Base-by-base conservation (phyloP, 2,329 filamentous ascomycete species). In the Trichoderma pleuroti region DNA sequence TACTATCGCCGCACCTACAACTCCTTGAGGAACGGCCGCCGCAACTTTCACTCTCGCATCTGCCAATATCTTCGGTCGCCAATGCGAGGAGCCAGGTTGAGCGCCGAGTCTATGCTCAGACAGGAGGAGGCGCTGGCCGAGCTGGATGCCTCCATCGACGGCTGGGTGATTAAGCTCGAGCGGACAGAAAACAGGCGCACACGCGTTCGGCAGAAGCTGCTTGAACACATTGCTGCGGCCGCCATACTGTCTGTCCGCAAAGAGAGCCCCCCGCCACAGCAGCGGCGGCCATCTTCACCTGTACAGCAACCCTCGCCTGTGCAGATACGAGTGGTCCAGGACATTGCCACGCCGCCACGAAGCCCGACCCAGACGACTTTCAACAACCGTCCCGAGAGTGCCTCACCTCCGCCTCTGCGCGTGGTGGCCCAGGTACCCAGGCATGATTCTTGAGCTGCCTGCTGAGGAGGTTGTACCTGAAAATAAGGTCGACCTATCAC, bases 151-250 rank as follows among this genome's bases (percentile, higher is more conserved):
- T 92, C 90, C 3, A 94, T 95, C 73, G 92, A 94, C 76, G 91
- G 93, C 77, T 94, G 92, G 90, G 89, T 92, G 62, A 85, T 82
- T 75, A 94, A 94, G 81, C 86, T 94, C n/a, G 92, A 94, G 77
- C 87, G 91, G 73, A 91, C 92, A 11, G 92, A 95, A 79, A 93
- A 94, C 77, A 86, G 92, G 76, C 89, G 92, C 52, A 90, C 89
- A 18, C 86, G 91, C 8, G 89, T 95, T 57, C 87, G 92, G 46
- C 92, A 94, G 78, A 95, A 94, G 84, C 84, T 95, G 14, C 86
- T 95, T 4, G 92, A 95, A 80, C 92, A 95, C 76, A 90, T 94
- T 66, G 92, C 92, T 60, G 92, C 91, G 18, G 91, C 92, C 3
- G 82, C 88, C 65, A 87, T 87, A 8, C 82, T 91, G 14, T 79